A percentile compares a stretch with the other conserved stretches of the same genome.
Evolutionary conservation across 495 filamentous ascomycete species (phyloP).

Genomic region (Talaromyces adpressus): DNA sequence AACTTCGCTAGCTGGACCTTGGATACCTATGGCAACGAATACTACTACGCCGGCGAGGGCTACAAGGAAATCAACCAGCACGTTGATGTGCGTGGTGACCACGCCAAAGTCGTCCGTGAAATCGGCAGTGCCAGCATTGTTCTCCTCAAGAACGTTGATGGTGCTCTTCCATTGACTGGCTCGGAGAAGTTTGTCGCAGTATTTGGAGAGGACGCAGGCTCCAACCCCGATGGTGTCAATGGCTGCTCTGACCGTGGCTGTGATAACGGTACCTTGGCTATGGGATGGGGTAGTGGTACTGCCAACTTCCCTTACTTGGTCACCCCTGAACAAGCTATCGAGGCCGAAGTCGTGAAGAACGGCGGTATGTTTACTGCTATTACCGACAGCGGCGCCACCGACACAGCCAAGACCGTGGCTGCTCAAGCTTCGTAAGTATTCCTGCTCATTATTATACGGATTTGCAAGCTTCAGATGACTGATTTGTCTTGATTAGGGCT

Average conservation of each 20-base stretch:
- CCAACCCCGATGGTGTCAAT: constrained; percentile 75
- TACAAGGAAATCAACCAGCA: constrained; percentile 72
- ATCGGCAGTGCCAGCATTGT: constrained; percentile 74
- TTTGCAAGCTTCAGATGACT: neutral
- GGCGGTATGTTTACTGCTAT: constrained; percentile 63
- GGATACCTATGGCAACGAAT: constrained; percentile 64
- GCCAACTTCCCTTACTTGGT: constrained; percentile 88
- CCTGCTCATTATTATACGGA: neutral
- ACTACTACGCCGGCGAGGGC: constrained; percentile 52
- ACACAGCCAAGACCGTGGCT: constrained; percentile 51
- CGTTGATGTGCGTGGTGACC: constrained; percentile 74
- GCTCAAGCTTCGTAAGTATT: constrained; percentile 43
- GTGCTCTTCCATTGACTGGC: constrained; percentile 67
- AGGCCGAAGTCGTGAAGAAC: constrained; percentile 56
- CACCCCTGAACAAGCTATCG: constrained; percentile 80
- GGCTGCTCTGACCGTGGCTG: constrained; percentile 79
- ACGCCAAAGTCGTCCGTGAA: constrained; percentile 63
- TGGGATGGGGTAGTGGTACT: constrained; percentile 92
- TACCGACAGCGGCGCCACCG: constrained; percentile 64
- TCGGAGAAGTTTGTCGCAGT: constrained; percentile 70
- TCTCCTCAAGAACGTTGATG: constrained; percentile 75
- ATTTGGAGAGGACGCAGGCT: constrained; percentile 81
- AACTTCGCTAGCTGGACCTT: constrained; percentile 87
- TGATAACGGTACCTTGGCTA: constrained; percentile 77
- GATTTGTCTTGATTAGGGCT: constrained; percentile 27